Percentiles rank a stretch among this genome's conserved stretches.
phyloP scores from a whole-genome alignment of 768 basidiomycete genomes.

The Pholiota microspora region DNA sequence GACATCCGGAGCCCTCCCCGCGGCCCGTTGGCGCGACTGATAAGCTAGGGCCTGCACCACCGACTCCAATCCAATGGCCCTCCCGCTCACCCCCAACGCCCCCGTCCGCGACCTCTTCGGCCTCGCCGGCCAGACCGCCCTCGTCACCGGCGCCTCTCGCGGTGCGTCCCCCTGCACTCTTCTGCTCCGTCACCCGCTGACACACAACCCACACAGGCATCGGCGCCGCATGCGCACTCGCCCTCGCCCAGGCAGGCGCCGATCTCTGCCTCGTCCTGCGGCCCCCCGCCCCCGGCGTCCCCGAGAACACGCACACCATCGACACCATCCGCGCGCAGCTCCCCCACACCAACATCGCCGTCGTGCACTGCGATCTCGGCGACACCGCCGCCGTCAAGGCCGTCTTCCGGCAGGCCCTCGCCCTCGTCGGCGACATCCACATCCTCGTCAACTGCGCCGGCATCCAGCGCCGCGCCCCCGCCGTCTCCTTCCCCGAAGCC shows the following conservation, averaged over 20 bases:
- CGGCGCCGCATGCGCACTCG: conserved; percentile 49
- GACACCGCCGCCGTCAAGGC: conserved; percentile 38
- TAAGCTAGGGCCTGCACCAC: background rate
- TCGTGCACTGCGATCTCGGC: conserved; percentile 41
- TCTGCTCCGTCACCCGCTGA: background rate
- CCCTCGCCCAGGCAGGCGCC: conserved; percentile 48
- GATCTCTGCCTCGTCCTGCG: conserved; percentile 45
- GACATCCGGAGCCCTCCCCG: background rate
- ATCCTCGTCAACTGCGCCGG: conserved; percentile 74
- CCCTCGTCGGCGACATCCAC: conserved; percentile 35
- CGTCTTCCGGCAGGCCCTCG: conserved; percentile 40
- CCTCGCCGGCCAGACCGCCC: conserved; percentile 62
- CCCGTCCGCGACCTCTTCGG: conserved; percentile 61
- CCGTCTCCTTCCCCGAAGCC: conserved; percentile 59
- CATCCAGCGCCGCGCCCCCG: conserved; percentile 55
- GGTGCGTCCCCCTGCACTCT: conserved; percentile 39
- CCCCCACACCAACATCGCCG: conserved; percentile 27
- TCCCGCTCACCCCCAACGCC: conserved; percentile 46
- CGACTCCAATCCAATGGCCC: background rate
- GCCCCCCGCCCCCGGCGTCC: conserved; percentile 14
- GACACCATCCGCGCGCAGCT: conserved; percentile 8
- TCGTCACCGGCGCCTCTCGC: conserved; percentile 80
- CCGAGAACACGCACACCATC: conserved; percentile 30
- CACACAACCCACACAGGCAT: conserved; percentile 33
- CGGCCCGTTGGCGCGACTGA: background rate